Conservation (phyloP, 1,139 yeast species). For the Hyphopichia burtonii region DNA sequence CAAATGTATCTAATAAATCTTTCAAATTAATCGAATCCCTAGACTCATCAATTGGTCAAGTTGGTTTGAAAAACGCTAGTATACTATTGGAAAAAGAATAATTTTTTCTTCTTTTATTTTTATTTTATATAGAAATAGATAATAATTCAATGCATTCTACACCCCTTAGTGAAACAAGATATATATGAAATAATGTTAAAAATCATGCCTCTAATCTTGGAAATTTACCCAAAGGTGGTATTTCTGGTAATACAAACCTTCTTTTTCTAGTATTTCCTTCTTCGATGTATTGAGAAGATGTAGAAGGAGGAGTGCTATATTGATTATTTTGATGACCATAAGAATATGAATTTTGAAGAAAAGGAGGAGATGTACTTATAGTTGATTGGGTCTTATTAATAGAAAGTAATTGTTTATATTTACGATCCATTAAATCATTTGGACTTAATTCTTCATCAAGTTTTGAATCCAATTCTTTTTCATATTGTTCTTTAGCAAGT, state of each 20-base stretch:
- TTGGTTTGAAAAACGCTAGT: slow-evolving; percentile 81
- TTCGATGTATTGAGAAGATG: neutral
- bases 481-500: slow-evolving; percentile 3
- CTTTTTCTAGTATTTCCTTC: neutral
- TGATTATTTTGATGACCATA: neutral
- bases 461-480: neutral
- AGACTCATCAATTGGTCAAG: slow-evolving; percentile 63
- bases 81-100: slow-evolving; percentile 61
- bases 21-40: slow-evolving; percentile 62
- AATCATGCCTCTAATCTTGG: slow-evolving; percentile 9
- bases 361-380: neutral
- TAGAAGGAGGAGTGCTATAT: neutral
- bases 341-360: neutral
- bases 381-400: slow-evolving; percentile 6
- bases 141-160: slow-evolving; percentile 1
- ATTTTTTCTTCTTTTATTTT: neutral
- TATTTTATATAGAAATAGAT: neutral
- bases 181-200: neutral
- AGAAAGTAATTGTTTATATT: slow-evolving; percentile 11
- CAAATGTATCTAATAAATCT: slow-evolving; percentile 65
- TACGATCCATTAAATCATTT: slow-evolving; percentile 8
- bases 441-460: slow-evolving; percentile 7
- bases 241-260: slow-evolving; percentile 6
- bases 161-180: slow-evolving; percentile 1
- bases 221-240: slow-evolving; percentile 29